Evolutionary conservation across 2,329 filamentous ascomycete species (phyloP), one percentile per base, ranked within the genome.

Genomic region (Myrmaecium sp.): DNA sequence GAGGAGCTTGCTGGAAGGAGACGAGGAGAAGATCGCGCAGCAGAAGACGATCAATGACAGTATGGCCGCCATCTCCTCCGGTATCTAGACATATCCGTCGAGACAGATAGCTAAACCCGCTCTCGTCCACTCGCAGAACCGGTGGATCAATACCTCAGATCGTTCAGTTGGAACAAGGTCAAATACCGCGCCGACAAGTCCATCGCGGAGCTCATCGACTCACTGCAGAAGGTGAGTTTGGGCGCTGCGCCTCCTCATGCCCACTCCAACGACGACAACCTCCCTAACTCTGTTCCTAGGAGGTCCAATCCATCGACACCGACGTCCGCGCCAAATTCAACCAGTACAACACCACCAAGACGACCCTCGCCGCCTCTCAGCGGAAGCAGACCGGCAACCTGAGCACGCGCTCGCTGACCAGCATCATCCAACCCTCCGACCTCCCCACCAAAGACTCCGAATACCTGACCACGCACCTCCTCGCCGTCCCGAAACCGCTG

Each of bases 41-140:
- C 82, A 92, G 58, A 92, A 92, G 64, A 78, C 74, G 45, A 84
- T 94, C 51, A 92, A 92, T 48, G 82, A 94, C 48, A 91, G 83
- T 91, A 59, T 51, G 78, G 43, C 31, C 32, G 9, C 6, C 20
- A 13, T 24, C 21, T 28, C 11, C 12, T 4, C 5, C 17, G 14
- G 3, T 5, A 12, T 6, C 20, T 11, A 14, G 15, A 12, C 14
- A 18, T 22, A 18, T 8, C 15, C 25, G 19, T 21, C 31, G 8
- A 24, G 23, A 21, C 21, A 26, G 23, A 28, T 30, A 27, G 6
- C 21, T 8, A 12, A 13, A 6, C 7, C 6, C 6, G 21, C 6
- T 23, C 10, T 7, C 12, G 9, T 6, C 13, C 11, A 6, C 7
- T 9, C 25, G 25, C 49, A 95, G 86, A 92, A 54, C 84, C 89